Evolutionary conservation across 2,329 filamentous ascomycete genomes (phyloP).

Genomic region (Colletotrichum higginsianum): DNA sequence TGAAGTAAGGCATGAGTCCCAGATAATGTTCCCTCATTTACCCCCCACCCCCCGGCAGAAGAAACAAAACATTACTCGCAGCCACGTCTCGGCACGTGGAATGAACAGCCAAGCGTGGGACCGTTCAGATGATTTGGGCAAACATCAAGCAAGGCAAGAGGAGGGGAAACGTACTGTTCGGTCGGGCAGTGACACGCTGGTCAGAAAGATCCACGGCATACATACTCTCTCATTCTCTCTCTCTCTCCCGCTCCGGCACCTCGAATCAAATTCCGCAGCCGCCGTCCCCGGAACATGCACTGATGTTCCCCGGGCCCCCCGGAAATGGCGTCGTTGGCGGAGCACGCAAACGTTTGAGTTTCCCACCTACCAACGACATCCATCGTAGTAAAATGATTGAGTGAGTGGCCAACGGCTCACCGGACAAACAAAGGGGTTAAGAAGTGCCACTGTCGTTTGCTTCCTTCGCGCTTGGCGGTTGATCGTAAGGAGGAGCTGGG

Average conservation of each 20-base stretch:
- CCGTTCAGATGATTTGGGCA: constrained; percentile 12
- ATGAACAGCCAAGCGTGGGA: constrained; percentile 16
- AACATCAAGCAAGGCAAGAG: constrained; percentile 7
- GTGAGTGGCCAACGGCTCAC: not conserved
- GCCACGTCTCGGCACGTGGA: constrained; percentile 34
- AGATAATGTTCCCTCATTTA: not conserved
- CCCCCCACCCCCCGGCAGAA: not conserved
- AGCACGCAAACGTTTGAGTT: not conserved
- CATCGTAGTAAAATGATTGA: too few relatives aligned
- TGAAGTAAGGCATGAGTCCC: not conserved
- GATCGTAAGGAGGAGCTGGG: not conserved
- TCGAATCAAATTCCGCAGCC: constrained; percentile 11
- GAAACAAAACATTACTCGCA: constrained; percentile 24
- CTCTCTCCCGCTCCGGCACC: not conserved
- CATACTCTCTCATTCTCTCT: too few relatives aligned
- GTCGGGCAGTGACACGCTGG: too few relatives aligned
- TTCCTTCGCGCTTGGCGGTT: not conserved
- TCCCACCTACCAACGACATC: not conserved
- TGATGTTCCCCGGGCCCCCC: constrained; percentile 30
- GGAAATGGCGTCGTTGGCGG: not conserved
- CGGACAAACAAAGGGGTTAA: not conserved
- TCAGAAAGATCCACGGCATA: too few relatives aligned
- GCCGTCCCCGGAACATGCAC: constrained; percentile 33
- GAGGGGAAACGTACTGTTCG: not conserved
- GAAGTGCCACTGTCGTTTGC: not conserved